Conservation (phyloP, 352 stramenopile genomes). For the Phytophthora boehmeriae region DNA sequence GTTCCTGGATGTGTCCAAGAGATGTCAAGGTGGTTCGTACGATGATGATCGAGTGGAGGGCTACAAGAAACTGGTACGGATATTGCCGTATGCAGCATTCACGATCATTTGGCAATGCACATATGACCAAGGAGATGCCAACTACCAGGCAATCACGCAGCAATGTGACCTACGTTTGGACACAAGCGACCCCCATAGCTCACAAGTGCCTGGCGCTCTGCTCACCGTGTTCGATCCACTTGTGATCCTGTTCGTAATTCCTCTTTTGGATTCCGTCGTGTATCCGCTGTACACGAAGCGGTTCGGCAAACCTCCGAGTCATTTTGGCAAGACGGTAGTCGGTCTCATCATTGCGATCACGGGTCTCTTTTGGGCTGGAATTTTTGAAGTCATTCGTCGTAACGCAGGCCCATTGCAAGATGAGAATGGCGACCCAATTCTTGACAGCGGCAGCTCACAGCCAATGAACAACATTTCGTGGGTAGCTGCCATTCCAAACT, state of each 20-base stretch:
- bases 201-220: conserved; percentile 48
- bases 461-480: conserved; percentile 61
- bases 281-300: conserved; percentile 41
- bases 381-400: conserved; percentile 52
- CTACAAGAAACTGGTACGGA: conserved; percentile 52
- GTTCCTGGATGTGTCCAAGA: conserved; percentile 49
- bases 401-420: conserved; percentile 38
- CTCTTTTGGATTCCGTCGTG: conserved; percentile 39
- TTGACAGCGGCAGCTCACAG: conserved; percentile 39
- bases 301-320: conserved; percentile 35
- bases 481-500: too few species aligned
- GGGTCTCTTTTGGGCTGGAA: conserved; percentile 45
- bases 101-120: conserved; percentile 60
- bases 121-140: conserved; percentile 64
- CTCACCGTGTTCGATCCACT: conserved; percentile 52
- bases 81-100: conserved; percentile 54
- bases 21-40: conserved; percentile 36
- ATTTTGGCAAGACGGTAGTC: conserved; percentile 36
- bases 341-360: conserved; percentile 41
- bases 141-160: conserved; percentile 68
- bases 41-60: conserved; percentile 45
- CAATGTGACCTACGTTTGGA: conserved; percentile 56
- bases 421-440: conserved; percentile 30
- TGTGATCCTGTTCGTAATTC: conserved; percentile 44
- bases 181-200: conserved; percentile 26